These are phyloP conservation scores for Pythium aristosporum DNA, from an alignment of 352 stramenopile genomes.

Conservation along the genomic window DNA sequence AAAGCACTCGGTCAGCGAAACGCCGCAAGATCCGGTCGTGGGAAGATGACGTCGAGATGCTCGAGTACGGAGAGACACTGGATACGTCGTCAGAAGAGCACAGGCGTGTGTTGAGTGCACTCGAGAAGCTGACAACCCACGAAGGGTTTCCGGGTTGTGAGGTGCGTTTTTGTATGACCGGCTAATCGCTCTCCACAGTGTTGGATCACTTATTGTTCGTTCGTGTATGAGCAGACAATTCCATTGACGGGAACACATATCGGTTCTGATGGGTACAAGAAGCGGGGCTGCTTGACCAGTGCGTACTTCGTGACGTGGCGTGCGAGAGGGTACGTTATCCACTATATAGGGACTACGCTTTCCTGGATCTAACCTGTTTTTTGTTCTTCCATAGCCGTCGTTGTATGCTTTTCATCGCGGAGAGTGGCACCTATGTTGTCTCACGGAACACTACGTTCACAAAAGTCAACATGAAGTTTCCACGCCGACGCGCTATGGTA, in stretches of 20 bases:
- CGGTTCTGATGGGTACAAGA: conserved; percentile 63
- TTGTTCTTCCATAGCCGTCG: conserved; percentile 43
- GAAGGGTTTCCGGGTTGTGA: conserved; percentile 84
- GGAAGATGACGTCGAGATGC: conserved; percentile 72
- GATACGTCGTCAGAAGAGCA: conserved; percentile 67
- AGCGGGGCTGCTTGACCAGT: conserved; percentile 73
- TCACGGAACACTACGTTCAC: conserved; percentile 83
- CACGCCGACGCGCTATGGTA: conserved; percentile 66
- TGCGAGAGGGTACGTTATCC: conserved; percentile 58
- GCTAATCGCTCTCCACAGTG: neutral
- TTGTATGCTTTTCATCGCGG: conserved; percentile 73
- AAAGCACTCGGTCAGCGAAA: conserved; percentile 55
- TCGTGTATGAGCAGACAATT: conserved; percentile 48
- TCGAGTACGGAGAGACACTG: conserved; percentile 63
- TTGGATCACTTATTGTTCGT: neutral
- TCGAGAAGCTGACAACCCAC: conserved; percentile 69
- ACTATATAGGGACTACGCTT: neutral
- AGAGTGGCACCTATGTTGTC: conserved; percentile 73
- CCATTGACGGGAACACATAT: conserved; percentile 84
- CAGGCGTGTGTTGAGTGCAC: conserved; percentile 39
- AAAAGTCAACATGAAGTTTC: conserved; percentile 88
- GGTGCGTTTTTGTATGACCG: conserved; percentile 30
- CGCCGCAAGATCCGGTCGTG: conserved; percentile 87
- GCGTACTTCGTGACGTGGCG: conserved; percentile 85
- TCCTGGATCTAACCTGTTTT: neutral